Percentiles rank a stretch among this genome's conserved stretches.
These are phyloP conservation scores for Bryopsis sp. DNA, from an alignment of 139 green algal genomes.

Conservation along the genomic window DNA sequence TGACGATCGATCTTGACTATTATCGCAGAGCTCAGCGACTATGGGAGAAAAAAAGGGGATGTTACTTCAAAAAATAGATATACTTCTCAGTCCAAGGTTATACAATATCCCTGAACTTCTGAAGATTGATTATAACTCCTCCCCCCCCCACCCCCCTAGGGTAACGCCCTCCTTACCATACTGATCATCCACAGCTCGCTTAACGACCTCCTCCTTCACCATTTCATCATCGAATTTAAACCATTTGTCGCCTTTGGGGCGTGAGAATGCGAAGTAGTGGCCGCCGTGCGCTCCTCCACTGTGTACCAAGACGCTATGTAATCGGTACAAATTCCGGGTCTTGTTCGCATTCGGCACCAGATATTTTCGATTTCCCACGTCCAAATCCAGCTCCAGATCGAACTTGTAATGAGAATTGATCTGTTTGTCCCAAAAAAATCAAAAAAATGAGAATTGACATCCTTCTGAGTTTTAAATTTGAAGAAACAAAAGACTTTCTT, in stretches of 20 bases:
- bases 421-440: constrained; percentile 35
- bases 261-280: constrained; percentile 87
- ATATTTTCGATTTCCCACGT: constrained; percentile 59
- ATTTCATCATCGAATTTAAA: constrained; percentile 94
- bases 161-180: constrained; percentile 84
- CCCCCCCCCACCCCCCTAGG: constrained; percentile 34
- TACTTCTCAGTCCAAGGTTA: too few relatives aligned
- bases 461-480: neutral
- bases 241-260: constrained; percentile 69
- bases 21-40: neutral
- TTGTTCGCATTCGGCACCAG: constrained; percentile 47
- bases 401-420: constrained; percentile 97
- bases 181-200: constrained; percentile 78
- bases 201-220: constrained; percentile 62
- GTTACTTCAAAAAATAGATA: too few relatives aligned
- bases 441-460: too few relatives aligned
- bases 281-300: constrained; percentile 87
- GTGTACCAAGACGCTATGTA: constrained; percentile 92
- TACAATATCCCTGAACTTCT: too few relatives aligned
- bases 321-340: constrained; percentile 69
- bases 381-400: constrained; percentile 79
- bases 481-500: too few relatives aligned
- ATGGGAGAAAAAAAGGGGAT: neutral
- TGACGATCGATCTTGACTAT: too few relatives aligned
- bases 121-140: too few relatives aligned